Base-by-base conservation (phyloP, 2,329 filamentous ascomycete species). In the Aspergillus phoenicis region DNA sequence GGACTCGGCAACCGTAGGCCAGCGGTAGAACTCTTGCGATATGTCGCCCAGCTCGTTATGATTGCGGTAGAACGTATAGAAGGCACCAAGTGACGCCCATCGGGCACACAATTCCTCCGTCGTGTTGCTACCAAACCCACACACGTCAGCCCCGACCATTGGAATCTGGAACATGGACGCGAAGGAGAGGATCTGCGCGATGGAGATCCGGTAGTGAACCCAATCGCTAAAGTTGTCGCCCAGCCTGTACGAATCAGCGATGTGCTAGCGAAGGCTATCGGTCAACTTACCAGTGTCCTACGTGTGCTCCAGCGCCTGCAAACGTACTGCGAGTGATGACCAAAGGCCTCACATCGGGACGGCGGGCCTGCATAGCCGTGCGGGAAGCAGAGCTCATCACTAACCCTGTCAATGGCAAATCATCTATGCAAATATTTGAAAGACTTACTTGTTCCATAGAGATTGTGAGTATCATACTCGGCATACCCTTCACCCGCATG, bases 251-350 rank as follows among this genome's bases (percentile, higher is more conserved):
- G 7, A 5, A 38, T 43, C 8, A 20, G 53, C 6, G 20, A 49
- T 22, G 11, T 3, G 0, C 17, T 10, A 13, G 17, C 20, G 72
- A 0, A 72, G 80, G 78, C 2, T 75, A 76, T 4, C 73, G 72
- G 8, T 77, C 73, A 66, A 58, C 69, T 61, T 66, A 75, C 75
- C 85, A 87, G 66, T 87, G 84, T 5, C 83, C 82, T 24, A 85
- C 83, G 54, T 85, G 78, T 45, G 77, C 70, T 3, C 91, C 91
- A 0, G 88, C 86, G 5, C 91, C 90, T 2, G 89, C 87, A 69
- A 91, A 93, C 0, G 90, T 93, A 20, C 87, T 89, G 24, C 91
- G 86, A 0, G 90, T 91, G 66, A 94, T 90, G 52, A 93, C 81
- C 61, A 93, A 73, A 1, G 91, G 89, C 0, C 90, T 85, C 5